Percentiles rank a stretch among this genome's conserved stretches.
These are phyloP conservation scores for Solidago caesia DNA, from an alignment of 129 eudicot species.

Conservation along the genomic window DNA sequence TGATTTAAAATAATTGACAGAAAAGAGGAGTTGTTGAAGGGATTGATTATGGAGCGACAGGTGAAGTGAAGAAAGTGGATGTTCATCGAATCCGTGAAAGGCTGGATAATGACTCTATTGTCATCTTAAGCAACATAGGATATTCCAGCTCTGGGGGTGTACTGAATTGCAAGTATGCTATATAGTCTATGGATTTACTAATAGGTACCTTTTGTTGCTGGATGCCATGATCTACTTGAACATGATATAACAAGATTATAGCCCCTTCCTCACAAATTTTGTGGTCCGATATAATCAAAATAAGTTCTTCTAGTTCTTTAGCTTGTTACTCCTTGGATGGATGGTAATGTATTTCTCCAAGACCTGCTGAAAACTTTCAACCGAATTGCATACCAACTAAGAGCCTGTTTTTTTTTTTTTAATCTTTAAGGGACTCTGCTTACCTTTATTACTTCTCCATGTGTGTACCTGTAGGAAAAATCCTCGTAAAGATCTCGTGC, in stretches of 20 bases:
- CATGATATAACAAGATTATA: slow-evolving; percentile 12
- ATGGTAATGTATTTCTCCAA: no score
- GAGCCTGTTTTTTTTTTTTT: no score
- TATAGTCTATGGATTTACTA: slow-evolving; percentile 50
- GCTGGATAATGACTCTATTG: slow-evolving; percentile 81
- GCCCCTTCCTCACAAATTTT: slow-evolving; percentile 1
- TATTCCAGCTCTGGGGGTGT: slow-evolving; percentile 98
- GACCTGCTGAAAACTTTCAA: no score
- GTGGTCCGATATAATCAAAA: neutral
- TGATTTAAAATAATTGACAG: slow-evolving; percentile 37
- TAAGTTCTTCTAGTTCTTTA: neutral
- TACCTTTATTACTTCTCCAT: no score
- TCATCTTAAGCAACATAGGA: slow-evolving; percentile 82
- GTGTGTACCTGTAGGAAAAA: no score
- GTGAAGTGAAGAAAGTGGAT: slow-evolving; percentile 97
- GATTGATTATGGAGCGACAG: slow-evolving; percentile 89
- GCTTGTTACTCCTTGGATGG: neutral
- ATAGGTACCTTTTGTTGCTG: slow-evolving; percentile 57
- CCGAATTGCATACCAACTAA: no score
- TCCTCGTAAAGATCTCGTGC: no score
- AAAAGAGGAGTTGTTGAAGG: slow-evolving; percentile 97
- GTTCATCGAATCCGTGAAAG: slow-evolving; percentile 75
- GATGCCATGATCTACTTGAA: slow-evolving; percentile 31
- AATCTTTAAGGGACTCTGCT: no score
- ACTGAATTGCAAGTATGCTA: slow-evolving; percentile 99